A percentile compares a stretch with the other conserved stretches of the same genome.
Conservation (phyloP, 257 asterid genomes). For the Solanum tarijense region DNA sequence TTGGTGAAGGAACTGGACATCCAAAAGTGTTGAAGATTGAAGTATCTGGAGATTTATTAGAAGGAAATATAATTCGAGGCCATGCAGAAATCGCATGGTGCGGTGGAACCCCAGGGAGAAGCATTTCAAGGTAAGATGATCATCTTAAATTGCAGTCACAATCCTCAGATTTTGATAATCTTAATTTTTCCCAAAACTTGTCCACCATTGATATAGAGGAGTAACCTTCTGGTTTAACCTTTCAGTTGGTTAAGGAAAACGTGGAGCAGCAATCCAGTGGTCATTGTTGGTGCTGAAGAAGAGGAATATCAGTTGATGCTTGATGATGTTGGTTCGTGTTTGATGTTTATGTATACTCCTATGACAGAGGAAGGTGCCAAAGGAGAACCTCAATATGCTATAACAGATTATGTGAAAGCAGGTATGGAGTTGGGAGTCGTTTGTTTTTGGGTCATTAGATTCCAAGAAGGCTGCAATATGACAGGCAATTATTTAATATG, state of each 20-base stretch:
- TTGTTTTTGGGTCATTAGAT: not conserved
- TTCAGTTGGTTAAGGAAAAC: conserved; percentile 83
- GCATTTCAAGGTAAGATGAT: conserved; percentile 75
- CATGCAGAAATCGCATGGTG: conserved; percentile 91
- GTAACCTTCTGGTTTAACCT: conserved; percentile 7
- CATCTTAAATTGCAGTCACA: conserved; percentile 1
- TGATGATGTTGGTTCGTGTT: conserved; percentile 82
- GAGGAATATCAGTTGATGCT: conserved; percentile 67
- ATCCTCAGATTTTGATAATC: not conserved
- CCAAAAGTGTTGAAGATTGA: conserved; percentile 88
- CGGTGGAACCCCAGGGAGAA: conserved; percentile 92
- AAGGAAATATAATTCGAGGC: conserved; percentile 75
- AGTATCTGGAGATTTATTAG: conserved; percentile 72
- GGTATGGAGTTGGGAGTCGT: conserved; percentile 25
- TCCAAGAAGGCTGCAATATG: not conserved
- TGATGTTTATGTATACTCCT: conserved; percentile 95
- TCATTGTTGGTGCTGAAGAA: conserved; percentile 82
- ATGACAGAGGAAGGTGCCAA: conserved; percentile 89
- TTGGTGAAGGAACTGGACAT: conserved; percentile 65
- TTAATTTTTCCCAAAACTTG: not conserved
- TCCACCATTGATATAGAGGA: not conserved
- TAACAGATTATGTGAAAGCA: conserved; percentile 89
- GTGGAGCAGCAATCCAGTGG: conserved; percentile 90
- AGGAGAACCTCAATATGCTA: conserved; percentile 97
- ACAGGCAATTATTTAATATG: not conserved